Percentiles rank a stretch among this genome's conserved stretches.
phyloP scores from a whole-genome alignment of 2,329 filamentous ascomycete species.

The Neonectria hederae region DNA sequence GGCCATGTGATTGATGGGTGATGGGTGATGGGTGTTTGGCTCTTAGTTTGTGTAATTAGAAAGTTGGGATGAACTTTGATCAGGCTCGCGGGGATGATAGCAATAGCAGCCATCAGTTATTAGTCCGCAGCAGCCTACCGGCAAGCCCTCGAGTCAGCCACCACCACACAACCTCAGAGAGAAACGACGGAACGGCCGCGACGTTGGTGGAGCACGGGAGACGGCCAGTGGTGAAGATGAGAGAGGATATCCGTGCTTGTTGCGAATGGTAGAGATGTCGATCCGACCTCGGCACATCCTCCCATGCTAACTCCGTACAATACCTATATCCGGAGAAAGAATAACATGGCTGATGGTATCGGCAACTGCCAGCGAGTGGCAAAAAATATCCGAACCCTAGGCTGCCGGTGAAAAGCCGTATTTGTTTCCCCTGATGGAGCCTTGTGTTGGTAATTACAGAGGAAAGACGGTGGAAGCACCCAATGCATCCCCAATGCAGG shows the following conservation, averaged over 20 bases:
- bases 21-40: neutral
- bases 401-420: conserved; percentile 12
- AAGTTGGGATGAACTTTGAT: conserved; percentile 22
- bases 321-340: neutral
- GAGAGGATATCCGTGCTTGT: neutral
- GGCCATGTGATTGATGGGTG: neutral
- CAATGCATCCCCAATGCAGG: conserved; percentile 24
- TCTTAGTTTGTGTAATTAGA: conserved; percentile 1
- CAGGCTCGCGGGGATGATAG: neutral
- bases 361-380: neutral
- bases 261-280: neutral
- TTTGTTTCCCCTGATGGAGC: conserved; percentile 13
- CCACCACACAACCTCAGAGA: neutral
- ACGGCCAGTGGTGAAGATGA: neutral
- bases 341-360: neutral
- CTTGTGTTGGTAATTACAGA: neutral
- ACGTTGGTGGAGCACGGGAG: neutral
- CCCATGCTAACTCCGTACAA: neutral
- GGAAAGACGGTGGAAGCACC: conserved; percentile 24
- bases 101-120: neutral
- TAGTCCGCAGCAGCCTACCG: neutral
- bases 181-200: neutral
- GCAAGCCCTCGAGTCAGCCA: neutral
- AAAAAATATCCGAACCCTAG: conserved; percentile 20
- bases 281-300: neutral